Base-by-base conservation (phyloP, 208 protist species). In the Trypanosoma mega region DNA sequence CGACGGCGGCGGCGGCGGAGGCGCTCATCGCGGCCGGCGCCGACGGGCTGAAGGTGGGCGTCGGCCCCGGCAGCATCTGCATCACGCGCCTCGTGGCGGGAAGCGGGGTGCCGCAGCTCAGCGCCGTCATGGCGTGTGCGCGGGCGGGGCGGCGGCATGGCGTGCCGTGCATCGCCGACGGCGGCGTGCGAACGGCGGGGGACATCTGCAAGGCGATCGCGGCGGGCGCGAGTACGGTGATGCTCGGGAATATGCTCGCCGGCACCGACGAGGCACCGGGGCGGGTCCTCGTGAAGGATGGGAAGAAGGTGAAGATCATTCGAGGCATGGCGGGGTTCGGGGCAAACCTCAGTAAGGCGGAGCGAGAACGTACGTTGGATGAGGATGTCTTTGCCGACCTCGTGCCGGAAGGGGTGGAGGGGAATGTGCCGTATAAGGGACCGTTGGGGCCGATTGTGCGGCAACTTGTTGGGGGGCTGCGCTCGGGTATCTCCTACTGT, bases 301-400 rank as follows among this genome's bases (percentile, higher is more conserved):
- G 90, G 31, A 85, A 90, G 68, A 93, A 94, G 62, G 87, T 94
- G 58, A 96, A 96, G 75, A 90, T 96, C 56, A 92, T 96, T 49
- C 84, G 90, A 18, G 90, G 90, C 50, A 96, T 96, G 90, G 90
- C 90, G 11, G 90, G 90, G 44, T 96, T 85, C 53, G 90, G 85
- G 30, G 90, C 90, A 3, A 96, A 96, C 68, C 68, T 96, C 57
- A 90, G 83, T 74, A 96, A 94, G 72, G 82, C 82, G 7, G 85
- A 93, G 74, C 81, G 90, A n/a, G 86, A 96, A 65, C 67, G 82
- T 45, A 74, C 75, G 23, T 43, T 76, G 14, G 78, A 93, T 48
- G 87, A 94, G 56, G 85, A 93, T 52, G 78, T 94, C 43, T 96
- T 96, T 63, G 78, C 76, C 31, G 82, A 90, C 20, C 79, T 96